phyloP scores from a whole-genome alignment of 345 rosid species.

The Hibiscus mutabilis region DNA sequence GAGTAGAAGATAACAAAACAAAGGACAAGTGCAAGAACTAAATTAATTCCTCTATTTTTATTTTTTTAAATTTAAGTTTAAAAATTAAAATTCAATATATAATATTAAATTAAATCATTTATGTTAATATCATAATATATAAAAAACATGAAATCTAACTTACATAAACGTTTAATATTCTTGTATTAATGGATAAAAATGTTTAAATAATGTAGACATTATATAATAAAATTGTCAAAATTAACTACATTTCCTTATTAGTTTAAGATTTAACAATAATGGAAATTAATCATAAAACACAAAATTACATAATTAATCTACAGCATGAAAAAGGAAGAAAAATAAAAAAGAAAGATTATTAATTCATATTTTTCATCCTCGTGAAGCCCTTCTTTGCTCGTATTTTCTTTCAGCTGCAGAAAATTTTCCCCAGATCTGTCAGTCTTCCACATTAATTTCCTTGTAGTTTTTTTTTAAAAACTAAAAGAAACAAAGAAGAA shows the following conservation, averaged over 20 bases:
- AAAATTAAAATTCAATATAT: no score
- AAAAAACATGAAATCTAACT: no score
- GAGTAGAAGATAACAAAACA: no score
- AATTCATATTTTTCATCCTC: neutral
- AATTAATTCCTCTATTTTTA: no score
- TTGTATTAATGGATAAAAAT: no score
- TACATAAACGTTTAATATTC: no score
- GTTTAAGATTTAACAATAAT: constrained; percentile 9
- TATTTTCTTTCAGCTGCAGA: neutral
- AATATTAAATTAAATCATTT: no score
- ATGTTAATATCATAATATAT: no score
- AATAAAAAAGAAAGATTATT: neutral
- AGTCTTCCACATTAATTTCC: constrained; percentile 31
- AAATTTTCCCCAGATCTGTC: constrained; percentile 31
- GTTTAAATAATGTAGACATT: no score
- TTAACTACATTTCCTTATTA: neutral
- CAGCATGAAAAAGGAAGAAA: neutral
- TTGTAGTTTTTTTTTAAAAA: neutral
- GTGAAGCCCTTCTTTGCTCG: neutral
- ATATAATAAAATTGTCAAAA: constrained; percentile 5
- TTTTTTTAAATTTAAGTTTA: no score
- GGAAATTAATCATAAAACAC: constrained; percentile 1
- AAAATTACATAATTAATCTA: constrained; percentile 22
- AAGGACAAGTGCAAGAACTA: no score
- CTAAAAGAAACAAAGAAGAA: constrained; percentile 24